Evolutionary conservation across 768 basidiomycete species (phyloP), one percentile per base, ranked within the genome.

Genomic region (Tylopilus rubrobrunneus): DNA sequence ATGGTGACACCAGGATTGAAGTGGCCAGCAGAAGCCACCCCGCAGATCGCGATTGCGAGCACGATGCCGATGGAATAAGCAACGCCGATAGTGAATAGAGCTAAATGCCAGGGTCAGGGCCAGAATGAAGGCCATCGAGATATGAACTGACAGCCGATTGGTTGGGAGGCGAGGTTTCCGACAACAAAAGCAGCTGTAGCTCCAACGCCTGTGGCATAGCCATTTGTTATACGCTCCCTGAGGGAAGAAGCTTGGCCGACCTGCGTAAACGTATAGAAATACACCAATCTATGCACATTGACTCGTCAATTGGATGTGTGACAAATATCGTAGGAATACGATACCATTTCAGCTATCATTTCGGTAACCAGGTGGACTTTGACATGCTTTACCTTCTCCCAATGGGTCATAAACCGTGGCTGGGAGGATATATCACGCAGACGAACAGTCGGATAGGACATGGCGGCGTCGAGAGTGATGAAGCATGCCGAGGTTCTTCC

Each of bases 1-100:
- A 86, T 70, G 4, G 85, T 83, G 21, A 87, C 74, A 45, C 79
- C 76, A 2, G 88, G 89, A 50, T 76, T 84, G 64, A 87, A 82
- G 60, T 87, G 86, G 21, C 84, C 80, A 11, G 81, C 82, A 12
- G 83, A 85, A 1, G 83, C 76, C 17, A 77, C 65, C 5, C 68
- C 69, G 48, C 79, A 83, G 27, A 84, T 67, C 9, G 68, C 65
- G 48, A 87, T 63, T 1, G 85, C 86, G 46, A 86, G 74, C 14
- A 84, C 58, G 56, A 86, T 83, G 25, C 85, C 85, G 34, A 78
- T 68, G 5, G 77, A 74, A 67, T 86, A 87, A 1, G 74, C 79
- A 31, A 81, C 61, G 27, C 83, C 86, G 19, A 86, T 70, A 34
- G 83, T 83, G 5, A 80, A 65, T 7, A 86, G 47, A 12, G 79